Conservation (phyloP, 2,329 filamentous ascomycete species). For the Monosporascus sp. region DNA sequence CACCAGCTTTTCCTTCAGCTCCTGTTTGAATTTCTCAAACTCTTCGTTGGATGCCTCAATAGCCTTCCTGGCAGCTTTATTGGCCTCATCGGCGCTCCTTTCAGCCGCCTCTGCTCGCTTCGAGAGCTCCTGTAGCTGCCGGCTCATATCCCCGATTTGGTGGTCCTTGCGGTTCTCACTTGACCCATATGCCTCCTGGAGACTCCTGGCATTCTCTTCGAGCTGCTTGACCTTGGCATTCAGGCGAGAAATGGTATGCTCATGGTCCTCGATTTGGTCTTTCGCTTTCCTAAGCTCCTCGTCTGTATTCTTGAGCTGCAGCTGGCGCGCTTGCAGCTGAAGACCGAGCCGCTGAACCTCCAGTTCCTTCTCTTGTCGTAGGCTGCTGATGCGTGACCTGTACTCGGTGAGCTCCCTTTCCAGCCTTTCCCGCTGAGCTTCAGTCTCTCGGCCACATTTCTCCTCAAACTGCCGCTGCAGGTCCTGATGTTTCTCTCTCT, state of each 20-base stretch:
- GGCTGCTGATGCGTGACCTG: constrained; percentile 44
- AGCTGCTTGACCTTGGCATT: constrained; percentile 10
- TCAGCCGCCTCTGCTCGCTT: constrained; percentile 8
- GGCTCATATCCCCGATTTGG: constrained; percentile 2
- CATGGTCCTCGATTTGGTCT: constrained; percentile 11
- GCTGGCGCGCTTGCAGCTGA: constrained; percentile 48
- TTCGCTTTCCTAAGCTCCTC: constrained; percentile 33
- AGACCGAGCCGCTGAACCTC: constrained; percentile 32
- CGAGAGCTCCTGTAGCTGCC: constrained; percentile 1
- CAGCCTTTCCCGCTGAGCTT: constrained; percentile 25
- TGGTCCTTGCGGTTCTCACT: constrained; percentile 3
- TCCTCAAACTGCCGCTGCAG: constrained; percentile 44
- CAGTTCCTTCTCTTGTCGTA: constrained; percentile 43
- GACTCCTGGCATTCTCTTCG: constrained; percentile 7
- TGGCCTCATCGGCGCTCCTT: constrained; percentile 55
- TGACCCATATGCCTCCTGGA: constrained; percentile 2
- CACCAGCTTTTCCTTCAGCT: constrained; percentile 74
- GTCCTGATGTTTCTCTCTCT: constrained; percentile 52
- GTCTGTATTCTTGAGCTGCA: constrained; percentile 42
- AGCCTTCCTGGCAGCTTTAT: constrained; percentile 78
- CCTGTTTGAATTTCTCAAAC: constrained; percentile 51
- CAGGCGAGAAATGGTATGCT: constrained; percentile 3
- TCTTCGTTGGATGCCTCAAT: constrained; percentile 55
- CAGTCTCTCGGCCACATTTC: constrained; percentile 20
- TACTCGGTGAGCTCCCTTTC: constrained; percentile 62